These are phyloP conservation scores for Globisporangium megalacanthum DNA, from an alignment of 352 stramenopile genomes.

Conservation along the genomic window DNA sequence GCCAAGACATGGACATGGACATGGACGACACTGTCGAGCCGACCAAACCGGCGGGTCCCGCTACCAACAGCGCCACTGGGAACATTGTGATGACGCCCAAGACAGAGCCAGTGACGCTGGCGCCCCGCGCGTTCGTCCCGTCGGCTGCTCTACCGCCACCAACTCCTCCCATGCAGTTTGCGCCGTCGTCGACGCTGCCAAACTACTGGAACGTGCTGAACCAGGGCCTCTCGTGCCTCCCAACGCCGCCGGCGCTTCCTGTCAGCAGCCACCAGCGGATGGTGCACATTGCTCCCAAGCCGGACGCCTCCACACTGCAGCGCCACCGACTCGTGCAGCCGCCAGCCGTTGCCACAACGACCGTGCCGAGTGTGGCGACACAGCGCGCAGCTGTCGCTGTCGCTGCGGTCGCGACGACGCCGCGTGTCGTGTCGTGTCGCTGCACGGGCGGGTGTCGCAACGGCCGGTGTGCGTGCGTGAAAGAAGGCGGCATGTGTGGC, in stretches of 20 bases:
- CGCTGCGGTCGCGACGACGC: not conserved
- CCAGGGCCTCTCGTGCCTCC: conserved; percentile 34
- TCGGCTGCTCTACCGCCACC: conserved; percentile 2
- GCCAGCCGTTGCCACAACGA: not conserved
- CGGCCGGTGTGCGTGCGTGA: conserved; percentile 76
- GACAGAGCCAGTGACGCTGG: conserved; percentile 5
- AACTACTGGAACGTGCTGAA: conserved; percentile 88
- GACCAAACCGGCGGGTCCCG: conserved; percentile 11
- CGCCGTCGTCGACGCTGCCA: conserved; percentile 62
- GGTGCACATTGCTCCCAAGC: conserved; percentile 78
- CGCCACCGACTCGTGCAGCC: conserved; percentile 6
- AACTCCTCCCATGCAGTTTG: conserved; percentile 42
- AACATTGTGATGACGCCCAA: conserved; percentile 5
- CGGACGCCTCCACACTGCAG: conserved; percentile 25
- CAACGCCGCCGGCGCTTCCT: conserved; percentile 14
- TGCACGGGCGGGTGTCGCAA: conserved; percentile 81
- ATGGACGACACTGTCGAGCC: conserved; percentile 16
- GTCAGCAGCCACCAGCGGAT: conserved; percentile 31
- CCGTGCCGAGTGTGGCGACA: not conserved
- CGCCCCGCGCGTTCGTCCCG: not conserved
- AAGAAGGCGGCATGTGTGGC: conserved; percentile 76
- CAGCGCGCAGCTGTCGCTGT: not conserved
- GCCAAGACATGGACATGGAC: conserved; percentile 19
- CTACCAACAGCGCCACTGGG: not conserved
- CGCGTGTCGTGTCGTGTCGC: conserved; percentile 63